Evolutionary conservation across 2,329 filamentous ascomycete species (phyloP).

Genomic region (Lasiodiplodia sp.): DNA sequence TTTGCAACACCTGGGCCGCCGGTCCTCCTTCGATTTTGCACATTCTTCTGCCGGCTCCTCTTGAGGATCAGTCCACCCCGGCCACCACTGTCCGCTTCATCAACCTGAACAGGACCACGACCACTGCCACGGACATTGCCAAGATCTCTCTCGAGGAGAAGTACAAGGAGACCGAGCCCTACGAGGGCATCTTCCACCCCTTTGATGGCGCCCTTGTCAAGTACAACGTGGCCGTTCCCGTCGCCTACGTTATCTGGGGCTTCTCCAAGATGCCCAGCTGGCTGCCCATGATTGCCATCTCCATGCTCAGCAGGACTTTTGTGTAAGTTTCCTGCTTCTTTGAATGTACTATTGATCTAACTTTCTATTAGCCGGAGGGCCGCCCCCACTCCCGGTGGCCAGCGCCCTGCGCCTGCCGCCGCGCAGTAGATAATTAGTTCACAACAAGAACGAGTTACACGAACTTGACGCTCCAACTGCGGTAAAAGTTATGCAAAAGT

Average conservation of each 20-base stretch:
- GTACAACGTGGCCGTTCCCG: constrained; percentile 67
- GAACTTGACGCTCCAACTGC: constrained; percentile 8
- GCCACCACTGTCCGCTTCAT: constrained; percentile 70
- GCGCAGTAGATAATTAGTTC: constrained; percentile 9
- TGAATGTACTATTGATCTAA: background rate
- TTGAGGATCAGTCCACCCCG: constrained; percentile 69
- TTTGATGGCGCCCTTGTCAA: constrained; percentile 73
- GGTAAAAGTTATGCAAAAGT: background rate
- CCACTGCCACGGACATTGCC: constrained; percentile 69
- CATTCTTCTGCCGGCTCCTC: constrained; percentile 64
- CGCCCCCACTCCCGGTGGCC: constrained; percentile 7
- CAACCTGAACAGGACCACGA: constrained; percentile 73
- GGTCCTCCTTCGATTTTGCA: constrained; percentile 71
- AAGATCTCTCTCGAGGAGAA: constrained; percentile 66
- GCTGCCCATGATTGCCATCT: constrained; percentile 79
- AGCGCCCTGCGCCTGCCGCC: constrained; percentile 17
- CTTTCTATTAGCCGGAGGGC: constrained; percentile 15
- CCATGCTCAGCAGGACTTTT: constrained; percentile 74
- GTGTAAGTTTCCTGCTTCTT: constrained; percentile 66
- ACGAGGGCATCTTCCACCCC: constrained; percentile 77
- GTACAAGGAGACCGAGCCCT: constrained; percentile 58
- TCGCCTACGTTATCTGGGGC: constrained; percentile 72
- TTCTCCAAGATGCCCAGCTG: constrained; percentile 70
- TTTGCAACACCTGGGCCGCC: constrained; percentile 77
- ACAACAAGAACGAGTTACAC: background rate